Conservation (phyloP, 192 early-diverging fungal genomes). For the Mortierella hygrophila region DNA sequence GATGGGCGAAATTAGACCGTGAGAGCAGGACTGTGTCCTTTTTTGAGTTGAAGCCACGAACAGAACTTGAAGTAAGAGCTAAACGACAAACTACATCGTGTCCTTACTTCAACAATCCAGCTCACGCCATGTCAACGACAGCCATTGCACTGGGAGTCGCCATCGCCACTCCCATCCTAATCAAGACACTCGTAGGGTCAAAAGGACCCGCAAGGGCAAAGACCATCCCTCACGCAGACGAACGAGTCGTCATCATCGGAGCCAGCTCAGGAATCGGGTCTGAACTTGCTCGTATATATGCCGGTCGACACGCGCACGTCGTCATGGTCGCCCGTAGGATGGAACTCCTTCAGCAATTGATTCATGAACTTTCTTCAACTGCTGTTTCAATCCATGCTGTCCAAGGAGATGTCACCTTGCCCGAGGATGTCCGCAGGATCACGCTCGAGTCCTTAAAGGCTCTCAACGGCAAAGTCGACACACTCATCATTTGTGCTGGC, state of each 20-base stretch:
- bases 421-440: conserved; percentile 62
- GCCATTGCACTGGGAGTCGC: conserved; percentile 3
- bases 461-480: conserved; percentile 67
- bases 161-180: conserved; percentile 11
- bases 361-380: conserved; percentile 55
- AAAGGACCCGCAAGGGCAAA: conserved; percentile 11
- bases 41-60: neutral
- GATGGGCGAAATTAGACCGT: neutral
- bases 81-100: neutral
- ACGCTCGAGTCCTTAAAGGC: conserved; percentile 42
- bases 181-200: neutral
- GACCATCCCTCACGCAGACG: conserved; percentile 24
- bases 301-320: conserved; percentile 69
- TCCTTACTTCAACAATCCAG: neutral
- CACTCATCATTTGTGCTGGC: conserved; percentile 83
- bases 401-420: conserved; percentile 70
- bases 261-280: conserved; percentile 85
- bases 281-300: conserved; percentile 75
- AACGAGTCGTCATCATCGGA: conserved; percentile 79
- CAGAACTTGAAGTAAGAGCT: no score
- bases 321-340: conserved; percentile 75
- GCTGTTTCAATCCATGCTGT: conserved; percentile 52
- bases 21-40: neutral
- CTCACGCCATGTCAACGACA: neutral
- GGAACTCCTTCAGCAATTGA: conserved; percentile 62